A percentile compares a stretch with the other conserved stretches of the same genome.
These are phyloP conservation scores for Entomortierella beljakovae DNA, from an alignment of 192 early-diverging fungal species.

Conservation along the genomic window DNA sequence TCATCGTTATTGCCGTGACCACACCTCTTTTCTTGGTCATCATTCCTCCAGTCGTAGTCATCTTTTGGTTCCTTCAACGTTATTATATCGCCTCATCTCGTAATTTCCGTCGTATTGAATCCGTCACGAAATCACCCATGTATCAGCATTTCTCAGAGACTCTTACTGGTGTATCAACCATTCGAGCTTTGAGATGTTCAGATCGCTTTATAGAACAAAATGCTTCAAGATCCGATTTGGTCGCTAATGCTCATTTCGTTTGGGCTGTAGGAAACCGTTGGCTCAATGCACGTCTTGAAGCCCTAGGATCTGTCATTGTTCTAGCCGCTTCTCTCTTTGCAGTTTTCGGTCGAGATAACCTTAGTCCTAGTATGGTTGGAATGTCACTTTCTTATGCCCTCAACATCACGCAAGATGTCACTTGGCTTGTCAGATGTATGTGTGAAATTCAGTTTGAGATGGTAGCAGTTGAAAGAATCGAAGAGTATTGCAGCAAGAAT, in stretches of 20 bases:
- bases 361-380: constrained; percentile 79
- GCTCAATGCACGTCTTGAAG: constrained; percentile 81
- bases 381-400: constrained; percentile 77
- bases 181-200: constrained; percentile 52
- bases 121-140: constrained; percentile 74
- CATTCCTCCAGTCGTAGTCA: constrained; percentile 22
- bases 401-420: constrained; percentile 82
- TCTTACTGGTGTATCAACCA: constrained; percentile 61
- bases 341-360: constrained; percentile 66
- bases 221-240: constrained; percentile 16
- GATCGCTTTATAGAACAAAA: constrained; percentile 72
- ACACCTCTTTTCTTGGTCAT: constrained; percentile 60
- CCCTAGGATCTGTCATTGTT: constrained; percentile 81
- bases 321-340: constrained; percentile 81
- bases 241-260: constrained; percentile 26
- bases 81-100: constrained; percentile 74
- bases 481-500: constrained; percentile 64
- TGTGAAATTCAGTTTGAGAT: constrained; percentile 84
- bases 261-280: constrained; percentile 73
- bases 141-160: constrained; percentile 70
- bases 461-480: constrained; percentile 80
- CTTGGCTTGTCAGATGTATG: constrained; percentile 84
- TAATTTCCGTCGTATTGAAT: constrained; percentile 79
- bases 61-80: constrained; percentile 47
- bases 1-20: constrained; percentile 59